These are phyloP conservation scores for Exophiala bonariae DNA, from an alignment of 2,329 filamentous ascomycete species.

Conservation along the genomic window DNA sequence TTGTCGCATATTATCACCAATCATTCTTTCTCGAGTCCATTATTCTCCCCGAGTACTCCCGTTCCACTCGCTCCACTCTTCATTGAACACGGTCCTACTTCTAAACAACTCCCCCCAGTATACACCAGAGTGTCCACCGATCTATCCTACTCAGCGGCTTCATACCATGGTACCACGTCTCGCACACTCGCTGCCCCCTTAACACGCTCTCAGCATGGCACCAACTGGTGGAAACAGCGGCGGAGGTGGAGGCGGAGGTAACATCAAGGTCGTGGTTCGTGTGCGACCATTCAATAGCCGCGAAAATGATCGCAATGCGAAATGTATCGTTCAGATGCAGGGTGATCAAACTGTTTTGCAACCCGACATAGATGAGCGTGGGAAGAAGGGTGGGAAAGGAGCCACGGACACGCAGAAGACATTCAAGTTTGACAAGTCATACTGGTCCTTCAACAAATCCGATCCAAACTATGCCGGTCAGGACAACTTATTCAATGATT, in stretches of 20 bases:
- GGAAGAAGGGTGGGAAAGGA: conserved; percentile 47
- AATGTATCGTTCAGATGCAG: conserved; percentile 98
- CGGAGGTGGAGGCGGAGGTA: conserved; percentile 67
- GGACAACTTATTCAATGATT: conserved; percentile 80
- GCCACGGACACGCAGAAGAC: conserved; percentile 68
- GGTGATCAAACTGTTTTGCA: conserved; percentile 83
- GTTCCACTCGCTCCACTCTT: no score
- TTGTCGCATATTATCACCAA: no score
- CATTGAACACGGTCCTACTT: no score
- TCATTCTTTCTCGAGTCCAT: no score
- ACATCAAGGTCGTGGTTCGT: conserved; percentile 99
- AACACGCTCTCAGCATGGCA: conserved; percentile 53
- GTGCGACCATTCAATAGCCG: conserved; percentile 91
- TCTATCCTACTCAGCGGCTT: not conserved
- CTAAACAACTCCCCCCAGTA: no score
- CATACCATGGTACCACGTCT: conserved; percentile 9
- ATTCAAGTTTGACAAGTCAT: conserved; percentile 95
- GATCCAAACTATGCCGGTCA: conserved; percentile 86
- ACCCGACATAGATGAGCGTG: conserved; percentile 58
- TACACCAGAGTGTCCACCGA: no score
- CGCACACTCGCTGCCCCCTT: conserved; percentile 6
- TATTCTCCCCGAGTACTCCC: no score
- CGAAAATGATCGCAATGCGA: conserved; percentile 89
- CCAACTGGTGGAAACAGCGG: conserved; percentile 41
- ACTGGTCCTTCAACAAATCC: conserved; percentile 92